These are phyloP conservation scores for Pythium sp. DNA, from an alignment of 352 stramenopile species.

Conservation along the genomic window DNA sequence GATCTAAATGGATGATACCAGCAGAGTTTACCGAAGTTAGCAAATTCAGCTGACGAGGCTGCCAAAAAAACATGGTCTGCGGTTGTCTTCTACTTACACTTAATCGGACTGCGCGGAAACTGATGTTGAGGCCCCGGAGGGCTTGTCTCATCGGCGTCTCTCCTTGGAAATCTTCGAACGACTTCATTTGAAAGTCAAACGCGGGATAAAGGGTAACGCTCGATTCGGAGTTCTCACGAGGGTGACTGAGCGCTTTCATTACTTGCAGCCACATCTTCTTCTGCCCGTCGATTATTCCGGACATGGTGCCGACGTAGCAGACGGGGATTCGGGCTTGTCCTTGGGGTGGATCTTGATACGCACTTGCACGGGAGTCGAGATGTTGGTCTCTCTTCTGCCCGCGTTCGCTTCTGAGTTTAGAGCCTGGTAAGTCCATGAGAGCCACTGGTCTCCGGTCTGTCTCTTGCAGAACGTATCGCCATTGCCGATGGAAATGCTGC, in stretches of 20 bases:
- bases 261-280: slow-evolving; percentile 63
- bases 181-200: slow-evolving; percentile 29
- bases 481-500: slow-evolving; percentile 14
- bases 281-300: slow-evolving; percentile 43
- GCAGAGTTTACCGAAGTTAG: not conserved
- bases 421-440: slow-evolving; percentile 27
- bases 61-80: not conserved
- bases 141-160: slow-evolving; percentile 21
- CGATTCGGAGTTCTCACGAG: not conserved
- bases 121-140: slow-evolving; percentile 32
- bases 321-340: slow-evolving; percentile 18
- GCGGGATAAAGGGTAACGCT: not conserved
- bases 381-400: not conserved
- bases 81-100: slow-evolving; percentile 5
- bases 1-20: slow-evolving; percentile 2
- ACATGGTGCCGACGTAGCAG: slow-evolving; percentile 35
- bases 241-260: slow-evolving; percentile 28
- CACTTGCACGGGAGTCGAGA: not conserved
- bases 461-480: slow-evolving; percentile 14
- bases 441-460: slow-evolving; percentile 18
- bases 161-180: slow-evolving; percentile 28
- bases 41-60: not conserved
- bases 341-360: not conserved
- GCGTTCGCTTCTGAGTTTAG: not conserved
- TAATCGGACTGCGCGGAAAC: slow-evolving; percentile 20